Evolutionary conservation across 1,284 basidiomycete species (phyloP), one percentile per base, ranked within the genome.

Genomic region (Inonotus obliquus): DNA sequence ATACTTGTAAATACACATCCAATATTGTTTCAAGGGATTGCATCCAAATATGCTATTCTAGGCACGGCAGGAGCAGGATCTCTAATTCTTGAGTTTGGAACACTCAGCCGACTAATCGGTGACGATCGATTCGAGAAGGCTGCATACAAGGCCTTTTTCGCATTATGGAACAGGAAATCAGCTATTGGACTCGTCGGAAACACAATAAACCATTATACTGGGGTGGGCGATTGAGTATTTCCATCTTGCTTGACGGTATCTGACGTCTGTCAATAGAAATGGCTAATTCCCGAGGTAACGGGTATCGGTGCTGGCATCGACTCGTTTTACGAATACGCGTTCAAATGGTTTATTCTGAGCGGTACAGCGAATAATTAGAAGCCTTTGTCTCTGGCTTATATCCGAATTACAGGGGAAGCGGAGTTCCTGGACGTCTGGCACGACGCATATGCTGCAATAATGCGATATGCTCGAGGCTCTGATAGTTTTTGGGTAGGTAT

Each of bases 341-440:
- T 92, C 52, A 92, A 91, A 71, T 92, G 89, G 87, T 96, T 94
- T 68, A 88, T 97, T 51, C 72, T 96, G 71, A 92, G 92, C 65
- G 91, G 92, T 92, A 67, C 51, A 82, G 78, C 41, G 13, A 45
- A 32, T 29, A 19, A 13, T n/a, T 35, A 13, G 4, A 23, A 4
- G 2, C 7, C n/a, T 17, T 14, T n/a, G 27, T 19, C 17, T 35
- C 25, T 52, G 57, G 14, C 56, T 54, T 67, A 53, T 48, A 69
- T 29, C 60, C n/a, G 39, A 67, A 0, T 23, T 65, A 41, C 65
- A 93, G 92, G 92, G 38, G 95, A 97, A 65, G 80, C 89, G 37
- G 86, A 91, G 67, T 96, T 94, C 71, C 77, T 93, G 60, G 91
- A 96, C 66, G 90, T 97, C n/a, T 98, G 92, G 86, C 86, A 90